These are phyloP conservation scores for Astrothelium subdiscretum DNA, from an alignment of 495 filamentous ascomycete genomes.

Conservation along the genomic window DNA sequence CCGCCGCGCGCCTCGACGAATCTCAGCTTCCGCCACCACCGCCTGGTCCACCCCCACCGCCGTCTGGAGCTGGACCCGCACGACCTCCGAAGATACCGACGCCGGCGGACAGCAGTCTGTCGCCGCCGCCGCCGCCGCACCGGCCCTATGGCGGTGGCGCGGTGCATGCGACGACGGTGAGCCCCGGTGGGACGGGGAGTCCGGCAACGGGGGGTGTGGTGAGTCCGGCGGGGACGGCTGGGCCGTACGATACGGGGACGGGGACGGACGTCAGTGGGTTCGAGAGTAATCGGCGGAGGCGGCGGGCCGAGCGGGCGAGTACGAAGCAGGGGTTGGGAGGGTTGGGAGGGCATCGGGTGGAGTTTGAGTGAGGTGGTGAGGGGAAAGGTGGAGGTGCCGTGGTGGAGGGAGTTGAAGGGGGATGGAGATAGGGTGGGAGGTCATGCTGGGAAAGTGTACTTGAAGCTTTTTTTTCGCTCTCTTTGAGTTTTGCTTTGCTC, in stretches of 20 bases:
- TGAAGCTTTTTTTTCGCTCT: too few relatives aligned
- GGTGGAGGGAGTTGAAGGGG: neutral
- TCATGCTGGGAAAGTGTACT: too few relatives aligned
- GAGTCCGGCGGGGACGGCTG: conserved; percentile 17
- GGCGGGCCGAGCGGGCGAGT: conserved; percentile 30
- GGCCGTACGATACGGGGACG: conserved; percentile 27
- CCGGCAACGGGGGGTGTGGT: conserved; percentile 15
- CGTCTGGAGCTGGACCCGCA: neutral
- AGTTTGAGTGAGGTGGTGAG: conserved; percentile 21
- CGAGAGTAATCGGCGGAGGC: conserved; percentile 26
- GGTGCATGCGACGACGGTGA: neutral
- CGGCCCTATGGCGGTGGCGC: too few relatives aligned
- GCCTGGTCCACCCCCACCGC: conserved; percentile 12
- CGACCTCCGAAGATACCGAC: neutral
- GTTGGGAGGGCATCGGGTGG: conserved; percentile 20
- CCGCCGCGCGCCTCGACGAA: conserved; percentile 3
- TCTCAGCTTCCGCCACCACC: conserved; percentile 21
- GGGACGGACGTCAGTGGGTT: conserved; percentile 30
- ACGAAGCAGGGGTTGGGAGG: conserved; percentile 16
- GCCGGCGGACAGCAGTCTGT: neutral
- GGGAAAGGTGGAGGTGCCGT: neutral
- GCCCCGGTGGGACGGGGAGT: neutral
- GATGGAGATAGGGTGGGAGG: neutral
- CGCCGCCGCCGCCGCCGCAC: conserved; percentile 3
- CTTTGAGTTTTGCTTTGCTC: too few relatives aligned